phyloP scores from a whole-genome alignment of 306 rosid genomes.

The Aeschynomene evenia region DNA sequence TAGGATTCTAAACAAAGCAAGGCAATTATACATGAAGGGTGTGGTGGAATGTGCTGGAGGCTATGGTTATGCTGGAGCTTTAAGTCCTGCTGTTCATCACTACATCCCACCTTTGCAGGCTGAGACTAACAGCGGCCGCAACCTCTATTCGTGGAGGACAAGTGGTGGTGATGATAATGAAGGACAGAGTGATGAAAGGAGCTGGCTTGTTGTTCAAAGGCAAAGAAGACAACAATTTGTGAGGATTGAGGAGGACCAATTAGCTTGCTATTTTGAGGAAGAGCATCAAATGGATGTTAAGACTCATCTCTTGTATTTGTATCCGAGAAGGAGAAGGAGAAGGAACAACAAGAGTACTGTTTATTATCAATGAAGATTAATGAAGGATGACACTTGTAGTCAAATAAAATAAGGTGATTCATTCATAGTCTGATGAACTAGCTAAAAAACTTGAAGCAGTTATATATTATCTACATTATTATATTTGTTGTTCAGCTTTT shows the following conservation, averaged over 20 bases:
- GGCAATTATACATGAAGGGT: constrained; percentile 38
- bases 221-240: constrained; percentile 1
- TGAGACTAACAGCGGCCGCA: background rate
- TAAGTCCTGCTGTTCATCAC: background rate
- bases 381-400: background rate
- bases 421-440: too few relatives aligned
- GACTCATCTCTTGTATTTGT: constrained; percentile 17
- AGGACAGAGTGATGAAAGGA: background rate
- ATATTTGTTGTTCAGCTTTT: background rate
- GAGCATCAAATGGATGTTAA: constrained; percentile 22
- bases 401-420: background rate
- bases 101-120: constrained; percentile 5
- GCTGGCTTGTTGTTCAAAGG: constrained; percentile 10
- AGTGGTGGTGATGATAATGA: background rate
- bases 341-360: background rate
- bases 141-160: background rate
- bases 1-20: constrained; percentile 38
- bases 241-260: constrained; percentile 55
- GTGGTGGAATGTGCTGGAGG: constrained; percentile 37
- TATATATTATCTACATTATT: too few relatives aligned
- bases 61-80: background rate
- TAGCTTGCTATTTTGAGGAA: constrained; percentile 45
- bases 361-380: constrained; percentile 1
- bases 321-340: constrained; percentile 27
- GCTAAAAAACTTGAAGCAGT: background rate